These are phyloP conservation scores for Tricholomella constricta DNA, from an alignment of 768 basidiomycete species.

Conservation along the genomic window DNA sequence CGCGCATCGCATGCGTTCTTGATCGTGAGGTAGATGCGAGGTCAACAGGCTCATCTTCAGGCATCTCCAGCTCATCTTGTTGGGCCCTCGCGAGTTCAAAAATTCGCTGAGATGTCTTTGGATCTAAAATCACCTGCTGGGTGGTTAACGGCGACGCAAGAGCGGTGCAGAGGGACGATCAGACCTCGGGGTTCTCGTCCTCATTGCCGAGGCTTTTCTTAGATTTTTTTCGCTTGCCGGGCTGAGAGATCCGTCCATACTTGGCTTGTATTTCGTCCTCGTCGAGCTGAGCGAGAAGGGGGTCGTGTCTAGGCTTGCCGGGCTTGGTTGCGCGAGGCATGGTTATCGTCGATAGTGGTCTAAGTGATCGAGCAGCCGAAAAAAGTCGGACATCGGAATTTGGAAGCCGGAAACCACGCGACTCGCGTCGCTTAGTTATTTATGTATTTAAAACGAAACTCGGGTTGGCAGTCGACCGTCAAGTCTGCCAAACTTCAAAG, in stretches of 20 bases:
- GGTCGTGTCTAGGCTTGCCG: slow-evolving; percentile 77
- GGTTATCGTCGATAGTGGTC: slow-evolving; percentile 2
- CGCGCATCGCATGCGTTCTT: slow-evolving; percentile 35
- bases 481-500: slow-evolving; percentile 1
- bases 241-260: slow-evolving; percentile 77
- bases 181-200: slow-evolving; percentile 61
- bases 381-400: slow-evolving; percentile 15
- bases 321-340: slow-evolving; percentile 71
- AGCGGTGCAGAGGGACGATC: slow-evolving; percentile 19
- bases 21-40: slow-evolving; percentile 32
- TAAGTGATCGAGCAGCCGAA: slow-evolving; percentile 9
- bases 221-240: slow-evolving; percentile 73
- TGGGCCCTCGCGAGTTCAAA: slow-evolving; percentile 92
- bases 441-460: too few species aligned
- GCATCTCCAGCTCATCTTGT: slow-evolving; percentile 82
- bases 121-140: slow-evolving; percentile 68
- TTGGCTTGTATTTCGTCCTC: slow-evolving; percentile 76
- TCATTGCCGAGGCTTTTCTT: slow-evolving; percentile 45
- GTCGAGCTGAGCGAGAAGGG: slow-evolving; percentile 80
- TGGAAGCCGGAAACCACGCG: slow-evolving; percentile 1
- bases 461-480: slow-evolving; percentile 15
- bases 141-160: slow-evolving; percentile 6
- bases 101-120: slow-evolving; percentile 82
- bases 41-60: slow-evolving; percentile 43
- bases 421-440: too few species aligned